phyloP scores from a whole-genome alignment of 768 basidiomycete species.

The Punctularia strigosozonata region DNA sequence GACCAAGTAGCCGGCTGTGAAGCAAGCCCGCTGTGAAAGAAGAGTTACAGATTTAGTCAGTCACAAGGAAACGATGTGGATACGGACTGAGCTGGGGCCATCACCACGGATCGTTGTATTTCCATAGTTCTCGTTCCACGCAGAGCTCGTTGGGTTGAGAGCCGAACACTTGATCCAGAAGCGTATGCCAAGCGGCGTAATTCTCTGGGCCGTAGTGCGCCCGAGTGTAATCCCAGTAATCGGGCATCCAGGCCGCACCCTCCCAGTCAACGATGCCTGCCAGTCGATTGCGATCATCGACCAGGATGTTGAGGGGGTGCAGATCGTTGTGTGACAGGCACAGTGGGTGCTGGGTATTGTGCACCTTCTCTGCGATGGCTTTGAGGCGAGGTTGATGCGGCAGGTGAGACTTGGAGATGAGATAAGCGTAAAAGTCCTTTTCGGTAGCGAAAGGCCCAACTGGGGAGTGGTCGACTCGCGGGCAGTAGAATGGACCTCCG shows the following conservation, averaged over 20 bases:
- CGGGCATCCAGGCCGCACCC: slow-evolving; percentile 15
- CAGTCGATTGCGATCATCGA: slow-evolving; percentile 12
- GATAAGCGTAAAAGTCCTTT: neutral
- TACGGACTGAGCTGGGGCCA: too few species aligned
- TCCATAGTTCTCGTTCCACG: neutral
- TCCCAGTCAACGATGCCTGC: slow-evolving; percentile 17
- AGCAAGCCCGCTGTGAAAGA: too few species aligned
- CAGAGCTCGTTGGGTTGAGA: neutral
- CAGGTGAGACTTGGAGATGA: neutral
- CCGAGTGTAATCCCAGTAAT: slow-evolving; percentile 11
- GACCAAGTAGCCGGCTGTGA: too few species aligned
- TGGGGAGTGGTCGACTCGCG: neutral
- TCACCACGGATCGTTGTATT: neutral
- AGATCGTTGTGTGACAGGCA: slow-evolving; percentile 24
- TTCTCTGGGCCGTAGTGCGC: neutral
- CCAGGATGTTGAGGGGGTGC: slow-evolving; percentile 23
- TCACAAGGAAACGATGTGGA: too few species aligned
- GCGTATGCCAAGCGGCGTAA: neutral
- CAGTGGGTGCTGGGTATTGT: slow-evolving; percentile 7
- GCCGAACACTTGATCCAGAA: neutral
- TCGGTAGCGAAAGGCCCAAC: neutral
- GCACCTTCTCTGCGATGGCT: neutral
- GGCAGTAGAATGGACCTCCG: neutral
- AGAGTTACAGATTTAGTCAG: too few species aligned
- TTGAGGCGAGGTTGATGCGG: neutral